These are phyloP conservation scores for Spergularia marina DNA, from an alignment of 148 eudicot genomes.

Conservation along the genomic window DNA sequence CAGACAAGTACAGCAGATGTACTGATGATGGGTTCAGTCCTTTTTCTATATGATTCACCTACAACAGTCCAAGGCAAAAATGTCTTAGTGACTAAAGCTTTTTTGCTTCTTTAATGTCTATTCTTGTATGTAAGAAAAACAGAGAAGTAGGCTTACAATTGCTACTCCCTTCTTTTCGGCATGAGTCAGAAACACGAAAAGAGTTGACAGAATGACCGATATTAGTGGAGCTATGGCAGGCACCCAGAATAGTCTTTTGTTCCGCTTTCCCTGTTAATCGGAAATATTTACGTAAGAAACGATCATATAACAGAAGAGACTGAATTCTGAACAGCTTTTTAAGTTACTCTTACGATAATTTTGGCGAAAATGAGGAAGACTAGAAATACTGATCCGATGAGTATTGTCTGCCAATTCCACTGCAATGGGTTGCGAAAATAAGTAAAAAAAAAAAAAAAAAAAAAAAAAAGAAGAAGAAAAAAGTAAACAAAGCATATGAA, in stretches of 20 bases:
- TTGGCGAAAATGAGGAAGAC: conserved; percentile 65
- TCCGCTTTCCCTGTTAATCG: conserved; percentile 53
- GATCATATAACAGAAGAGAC: conserved; percentile 3
- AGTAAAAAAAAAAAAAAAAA: too few species aligned
- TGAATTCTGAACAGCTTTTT: neutral
- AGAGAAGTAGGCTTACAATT: conserved; percentile 41
- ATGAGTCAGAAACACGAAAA: conserved; percentile 55
- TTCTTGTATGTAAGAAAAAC: neutral
- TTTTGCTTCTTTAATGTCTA: neutral
- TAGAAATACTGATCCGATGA: conserved; percentile 69
- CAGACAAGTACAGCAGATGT: conserved; percentile 51
- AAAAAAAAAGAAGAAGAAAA: too few species aligned
- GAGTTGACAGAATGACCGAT: conserved; percentile 48
- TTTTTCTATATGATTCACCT: conserved; percentile 69
- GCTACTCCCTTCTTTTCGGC: conserved; percentile 61
- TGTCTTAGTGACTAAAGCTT: neutral
- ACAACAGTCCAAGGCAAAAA: neutral
- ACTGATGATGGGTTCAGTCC: conserved; percentile 63
- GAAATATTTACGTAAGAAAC: conserved; percentile 25
- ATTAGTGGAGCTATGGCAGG: conserved; percentile 56
- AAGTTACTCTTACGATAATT: conserved; percentile 51
- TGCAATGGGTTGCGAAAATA: conserved; percentile 25
- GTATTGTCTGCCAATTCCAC: conserved; percentile 93
- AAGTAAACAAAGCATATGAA: neutral
- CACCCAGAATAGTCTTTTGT: conserved; percentile 57